Conservation (phyloP, 495 filamentous ascomycete species). For the Margaritispora aquatica region DNA sequence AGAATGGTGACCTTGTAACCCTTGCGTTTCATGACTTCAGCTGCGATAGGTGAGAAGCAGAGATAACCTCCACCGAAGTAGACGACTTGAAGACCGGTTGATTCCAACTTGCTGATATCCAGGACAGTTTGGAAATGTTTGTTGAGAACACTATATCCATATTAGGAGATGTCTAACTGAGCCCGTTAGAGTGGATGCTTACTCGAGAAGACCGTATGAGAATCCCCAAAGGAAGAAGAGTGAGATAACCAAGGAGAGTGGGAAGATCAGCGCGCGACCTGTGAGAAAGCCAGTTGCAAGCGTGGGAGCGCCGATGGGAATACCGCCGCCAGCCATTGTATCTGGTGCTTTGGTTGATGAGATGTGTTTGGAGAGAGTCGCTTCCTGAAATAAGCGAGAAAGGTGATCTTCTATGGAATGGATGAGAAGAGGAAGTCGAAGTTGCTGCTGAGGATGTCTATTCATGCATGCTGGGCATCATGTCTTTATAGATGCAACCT, state of each 20-base stretch:
- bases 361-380: neutral
- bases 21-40: slow-evolving; percentile 35
- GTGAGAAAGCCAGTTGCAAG: slow-evolving; percentile 15
- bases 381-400: neutral
- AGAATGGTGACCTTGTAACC: slow-evolving; percentile 40
- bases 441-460: slow-evolving; percentile 4
- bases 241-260: slow-evolving; percentile 53
- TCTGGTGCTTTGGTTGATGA: neutral
- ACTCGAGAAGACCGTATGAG: slow-evolving; percentile 77
- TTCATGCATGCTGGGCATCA: slow-evolving; percentile 2
- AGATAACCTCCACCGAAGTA: slow-evolving; percentile 49
- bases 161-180: no score
- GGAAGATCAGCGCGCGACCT: slow-evolving; percentile 16
- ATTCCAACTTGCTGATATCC: slow-evolving; percentile 32
- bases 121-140: slow-evolving; percentile 41
- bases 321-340: slow-evolving; percentile 18
- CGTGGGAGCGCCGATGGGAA: slow-evolving; percentile 12
- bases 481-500: slow-evolving; percentile 9
- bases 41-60: slow-evolving; percentile 51
- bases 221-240: slow-evolving; percentile 88
- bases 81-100: slow-evolving; percentile 33
- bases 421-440: slow-evolving; percentile 5
- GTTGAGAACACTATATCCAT: slow-evolving; percentile 70
- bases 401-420: slow-evolving; percentile 3
- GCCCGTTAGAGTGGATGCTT: no score